These are phyloP conservation scores for Nitzschia sp. DNA, from an alignment of 108 stramenopile genomes.

Conservation along the genomic window DNA sequence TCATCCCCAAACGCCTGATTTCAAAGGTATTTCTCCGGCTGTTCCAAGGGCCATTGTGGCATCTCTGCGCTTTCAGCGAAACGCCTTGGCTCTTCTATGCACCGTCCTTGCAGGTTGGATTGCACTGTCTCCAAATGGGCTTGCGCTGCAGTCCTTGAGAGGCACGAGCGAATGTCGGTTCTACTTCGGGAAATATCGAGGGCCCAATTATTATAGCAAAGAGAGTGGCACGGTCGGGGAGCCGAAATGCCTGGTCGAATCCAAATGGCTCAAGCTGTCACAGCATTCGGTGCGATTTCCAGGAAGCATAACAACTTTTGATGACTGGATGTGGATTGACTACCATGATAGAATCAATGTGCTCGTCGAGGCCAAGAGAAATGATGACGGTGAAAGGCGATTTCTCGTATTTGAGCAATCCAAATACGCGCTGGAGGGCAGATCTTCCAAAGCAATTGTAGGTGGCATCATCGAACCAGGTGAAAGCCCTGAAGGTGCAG, in stretches of 20 bases:
- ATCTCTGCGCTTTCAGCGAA: neutral
- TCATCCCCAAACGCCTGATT: too few species aligned
- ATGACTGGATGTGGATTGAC: slow-evolving; percentile 89
- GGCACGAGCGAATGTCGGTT: slow-evolving; percentile 16
- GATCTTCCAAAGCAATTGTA: slow-evolving; percentile 62
- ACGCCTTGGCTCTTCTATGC: neutral
- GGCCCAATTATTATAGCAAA: slow-evolving; percentile 32
- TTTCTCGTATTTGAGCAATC: slow-evolving; percentile 81
- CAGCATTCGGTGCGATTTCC: slow-evolving; percentile 65
- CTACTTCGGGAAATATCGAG: slow-evolving; percentile 36
- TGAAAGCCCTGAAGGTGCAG: slow-evolving; percentile 61
- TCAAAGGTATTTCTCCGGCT: too few species aligned
- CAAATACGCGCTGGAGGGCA: slow-evolving; percentile 75
- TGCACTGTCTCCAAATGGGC: neutral
- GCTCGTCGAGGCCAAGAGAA: slow-evolving; percentile 56
- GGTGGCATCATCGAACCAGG: slow-evolving; percentile 83
- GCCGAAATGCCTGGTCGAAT: slow-evolving; percentile 67
- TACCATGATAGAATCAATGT: slow-evolving; percentile 90
- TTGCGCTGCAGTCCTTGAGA: neutral
- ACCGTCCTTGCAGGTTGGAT: neutral
- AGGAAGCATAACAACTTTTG: slow-evolving; percentile 43
- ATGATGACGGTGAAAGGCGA: slow-evolving; percentile 26
- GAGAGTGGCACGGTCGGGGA: slow-evolving; percentile 34
- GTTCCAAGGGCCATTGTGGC: too few species aligned
- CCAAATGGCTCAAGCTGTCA: slow-evolving; percentile 71